A percentile compares a stretch with the other conserved stretches of the same genome.
Conservation (phyloP, 306 rosid genomes). For the Pterocarpus macrocarpus region DNA sequence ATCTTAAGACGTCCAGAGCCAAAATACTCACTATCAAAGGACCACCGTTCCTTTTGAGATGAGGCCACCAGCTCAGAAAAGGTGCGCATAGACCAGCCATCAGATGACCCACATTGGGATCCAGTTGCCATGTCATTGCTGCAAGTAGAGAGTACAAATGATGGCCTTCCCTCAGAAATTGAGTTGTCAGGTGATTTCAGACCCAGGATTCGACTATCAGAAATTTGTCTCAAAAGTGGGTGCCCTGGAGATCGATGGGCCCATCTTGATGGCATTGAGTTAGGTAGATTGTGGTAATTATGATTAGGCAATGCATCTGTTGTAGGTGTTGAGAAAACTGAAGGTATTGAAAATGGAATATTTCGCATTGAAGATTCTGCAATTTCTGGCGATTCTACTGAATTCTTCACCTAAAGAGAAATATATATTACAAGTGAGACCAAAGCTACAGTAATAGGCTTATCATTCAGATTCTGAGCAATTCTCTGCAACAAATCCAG, state of each 20-base stretch:
- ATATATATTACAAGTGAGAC: constrained; percentile 24
- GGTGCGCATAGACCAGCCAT: constrained; percentile 92
- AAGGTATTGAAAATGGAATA: constrained; percentile 58
- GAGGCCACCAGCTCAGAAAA: constrained; percentile 90
- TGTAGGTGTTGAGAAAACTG: constrained; percentile 60
- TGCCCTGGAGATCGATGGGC: constrained; percentile 79
- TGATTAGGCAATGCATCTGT: constrained; percentile 52
- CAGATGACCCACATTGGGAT: constrained; percentile 86
- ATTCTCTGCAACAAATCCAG: constrained; percentile 20
- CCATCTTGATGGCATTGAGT: constrained; percentile 69
- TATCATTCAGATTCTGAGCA: constrained; percentile 23
- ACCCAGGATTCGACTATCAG: constrained; percentile 75
- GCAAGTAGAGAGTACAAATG: constrained; percentile 73
- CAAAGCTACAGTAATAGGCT: neutral
- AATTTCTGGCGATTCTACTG: constrained; percentile 63
- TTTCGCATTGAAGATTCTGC: constrained; percentile 60
- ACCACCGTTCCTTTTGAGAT: constrained; percentile 85
- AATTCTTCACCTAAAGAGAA: constrained; percentile 64
- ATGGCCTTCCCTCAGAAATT: constrained; percentile 77
- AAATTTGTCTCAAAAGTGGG: constrained; percentile 74
- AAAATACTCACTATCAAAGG: constrained; percentile 77
- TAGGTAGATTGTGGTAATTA: constrained; percentile 55
- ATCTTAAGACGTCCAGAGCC: constrained; percentile 69
- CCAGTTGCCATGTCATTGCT: constrained; percentile 77
- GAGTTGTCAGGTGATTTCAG: constrained; percentile 80